Percentiles rank a stretch among this genome's conserved stretches.
Conservation (phyloP, 306 rosid species). For the Vigna mungo region DNA sequence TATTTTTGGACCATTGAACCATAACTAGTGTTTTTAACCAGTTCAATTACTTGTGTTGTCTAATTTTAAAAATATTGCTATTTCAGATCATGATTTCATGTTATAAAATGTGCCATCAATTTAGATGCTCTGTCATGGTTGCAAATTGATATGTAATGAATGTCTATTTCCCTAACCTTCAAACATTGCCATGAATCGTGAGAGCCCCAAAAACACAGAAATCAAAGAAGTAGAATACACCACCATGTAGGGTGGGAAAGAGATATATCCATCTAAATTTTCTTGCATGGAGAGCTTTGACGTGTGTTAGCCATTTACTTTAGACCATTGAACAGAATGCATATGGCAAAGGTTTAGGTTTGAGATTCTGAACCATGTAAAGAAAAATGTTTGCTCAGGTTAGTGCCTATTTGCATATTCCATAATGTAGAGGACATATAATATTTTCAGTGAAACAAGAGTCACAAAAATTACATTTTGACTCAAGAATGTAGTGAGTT, state of each 20-base stretch:
- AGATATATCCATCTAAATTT: constrained; percentile 11
- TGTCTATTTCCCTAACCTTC: background rate
- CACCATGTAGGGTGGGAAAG: constrained; percentile 1
- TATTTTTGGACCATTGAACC: background rate
- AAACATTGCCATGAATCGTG: too few relatives aligned
- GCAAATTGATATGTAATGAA: background rate
- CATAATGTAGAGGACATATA: background rate
- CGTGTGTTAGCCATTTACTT: background rate
- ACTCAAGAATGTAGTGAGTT: background rate
- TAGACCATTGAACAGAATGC: background rate
- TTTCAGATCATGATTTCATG: constrained; percentile 20
- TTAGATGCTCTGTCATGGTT: background rate
- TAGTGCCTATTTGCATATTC: background rate
- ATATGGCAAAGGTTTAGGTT: background rate
- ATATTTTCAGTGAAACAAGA: background rate
- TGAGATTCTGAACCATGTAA: background rate
- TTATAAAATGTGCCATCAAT: background rate
- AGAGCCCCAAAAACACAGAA: background rate
- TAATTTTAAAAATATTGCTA: background rate
- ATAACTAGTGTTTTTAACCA: background rate
- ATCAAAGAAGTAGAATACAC: background rate
- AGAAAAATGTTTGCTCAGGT: background rate
- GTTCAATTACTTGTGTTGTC: background rate
- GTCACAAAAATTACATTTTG: background rate
- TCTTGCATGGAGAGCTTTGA: background rate